These are phyloP conservation scores for Xylaria sp. DNA, from an alignment of 2,329 filamentous ascomycete genomes.

Conservation along the genomic window DNA sequence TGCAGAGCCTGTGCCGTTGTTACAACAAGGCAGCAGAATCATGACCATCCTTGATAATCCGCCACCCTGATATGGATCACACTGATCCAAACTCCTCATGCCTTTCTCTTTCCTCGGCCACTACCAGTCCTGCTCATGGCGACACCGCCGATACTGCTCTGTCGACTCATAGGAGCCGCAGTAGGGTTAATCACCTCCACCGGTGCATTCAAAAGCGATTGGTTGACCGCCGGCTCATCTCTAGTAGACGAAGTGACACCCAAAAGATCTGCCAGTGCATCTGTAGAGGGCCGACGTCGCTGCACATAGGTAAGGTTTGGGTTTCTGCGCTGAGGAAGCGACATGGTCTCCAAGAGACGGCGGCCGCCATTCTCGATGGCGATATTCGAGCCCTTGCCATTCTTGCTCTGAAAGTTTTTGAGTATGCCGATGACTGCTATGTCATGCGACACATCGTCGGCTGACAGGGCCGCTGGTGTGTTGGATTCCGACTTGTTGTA, in stretches of 20 bases:
- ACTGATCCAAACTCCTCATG: constrained; percentile 2
- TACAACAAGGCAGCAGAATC: too few species aligned
- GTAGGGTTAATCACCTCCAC: constrained; percentile 16
- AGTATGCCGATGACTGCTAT: constrained; percentile 54
- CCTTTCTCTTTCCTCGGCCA: constrained; percentile 39
- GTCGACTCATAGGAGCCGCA: constrained; percentile 49
- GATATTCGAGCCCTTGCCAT: constrained; percentile 53
- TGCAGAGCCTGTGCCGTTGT: too few species aligned
- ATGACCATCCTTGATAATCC: too few species aligned
- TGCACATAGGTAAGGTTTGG: constrained; percentile 46
- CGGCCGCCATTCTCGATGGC: constrained; percentile 49
- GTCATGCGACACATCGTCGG: constrained; percentile 51
- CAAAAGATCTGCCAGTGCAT: constrained; percentile 45
- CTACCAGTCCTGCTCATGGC: constrained; percentile 52
- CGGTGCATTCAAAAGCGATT: constrained; percentile 16
- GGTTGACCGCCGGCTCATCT: constrained; percentile 34
- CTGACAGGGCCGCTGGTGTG: constrained; percentile 46
- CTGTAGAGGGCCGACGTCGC: constrained; percentile 42
- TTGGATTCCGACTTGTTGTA: constrained; percentile 52
- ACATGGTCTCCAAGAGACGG: constrained; percentile 51
- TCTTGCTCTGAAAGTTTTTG: constrained; percentile 49
- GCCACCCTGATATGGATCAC: too few species aligned
- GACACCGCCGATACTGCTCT: constrained; percentile 50
- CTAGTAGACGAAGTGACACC: constrained; percentile 43
- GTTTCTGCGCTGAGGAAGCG: constrained; percentile 42